Conservation (phyloP, 768 basidiomycete species). For the Suillus variegatus region DNA sequence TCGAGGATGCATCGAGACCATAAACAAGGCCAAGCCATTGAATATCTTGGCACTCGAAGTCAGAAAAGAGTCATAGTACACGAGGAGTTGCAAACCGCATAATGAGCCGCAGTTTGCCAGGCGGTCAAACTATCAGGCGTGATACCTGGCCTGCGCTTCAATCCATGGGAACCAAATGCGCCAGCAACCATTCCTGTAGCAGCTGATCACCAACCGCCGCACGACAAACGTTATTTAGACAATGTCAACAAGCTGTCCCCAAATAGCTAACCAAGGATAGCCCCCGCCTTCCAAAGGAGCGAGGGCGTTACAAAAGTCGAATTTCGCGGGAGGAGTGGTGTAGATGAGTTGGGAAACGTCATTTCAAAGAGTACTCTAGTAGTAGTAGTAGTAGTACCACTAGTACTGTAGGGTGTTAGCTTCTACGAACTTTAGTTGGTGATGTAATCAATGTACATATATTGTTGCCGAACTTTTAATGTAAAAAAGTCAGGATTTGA, state of each 20-base stretch:
- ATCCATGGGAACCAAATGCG: conserved; percentile 70
- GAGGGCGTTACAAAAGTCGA: conserved; percentile 16
- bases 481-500: background rate
- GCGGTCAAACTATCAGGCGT: conserved; percentile 54
- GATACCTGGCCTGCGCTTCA: conserved; percentile 48
- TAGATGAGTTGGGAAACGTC: conserved; percentile 27
- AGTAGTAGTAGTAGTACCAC: background rate
- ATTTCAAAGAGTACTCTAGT: background rate
- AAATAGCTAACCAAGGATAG: conserved; percentile 37
- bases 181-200: conserved; percentile 57
- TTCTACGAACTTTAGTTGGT: background rate
- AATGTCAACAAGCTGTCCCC: background rate
- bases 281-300: conserved; percentile 46
- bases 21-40: conserved; percentile 67
- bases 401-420: background rate
- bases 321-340: conserved; percentile 29
- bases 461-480: conserved; percentile 1
- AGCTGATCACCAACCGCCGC: conserved; percentile 25
- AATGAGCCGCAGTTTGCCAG: conserved; percentile 65
- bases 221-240: background rate
- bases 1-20: conserved; percentile 62
- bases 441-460: background rate
- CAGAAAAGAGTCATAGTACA: conserved; percentile 12
- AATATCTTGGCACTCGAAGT: conserved; percentile 46
- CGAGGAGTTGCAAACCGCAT: conserved; percentile 48